Evolutionary conservation across 148 eudicot genomes (phyloP), one percentile per base, ranked within the genome.

Genomic region (Oxyria digyna): DNA sequence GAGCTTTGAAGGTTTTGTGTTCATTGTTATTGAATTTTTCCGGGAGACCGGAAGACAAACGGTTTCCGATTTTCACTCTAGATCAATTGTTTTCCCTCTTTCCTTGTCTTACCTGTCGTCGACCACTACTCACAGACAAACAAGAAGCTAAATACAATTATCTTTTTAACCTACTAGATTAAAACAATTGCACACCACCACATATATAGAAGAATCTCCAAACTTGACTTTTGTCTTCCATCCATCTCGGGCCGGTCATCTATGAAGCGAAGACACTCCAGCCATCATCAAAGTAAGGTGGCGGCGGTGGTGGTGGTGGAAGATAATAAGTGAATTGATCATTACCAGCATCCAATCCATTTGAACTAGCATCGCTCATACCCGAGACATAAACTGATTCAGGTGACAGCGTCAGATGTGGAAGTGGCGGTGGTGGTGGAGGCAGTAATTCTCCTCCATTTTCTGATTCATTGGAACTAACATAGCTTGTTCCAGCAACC

Each of bases 211-310:
- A 46, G 7, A 18, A 46, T 9, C 9, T 46, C 52, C 52, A 46
- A 46, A 8, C 6, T n/a, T 20, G 23, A 20, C 6, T 43, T 13
- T 14, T 43, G 48, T 15, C 48, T 15, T 38, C 41, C 41, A 38
- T 38, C 41, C 41, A 10, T 38, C 41, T 38, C 8, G 98, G 88
- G 71, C 84, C 89, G 11, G 88, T 91, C 97, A 20, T 10, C 69
- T 41, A 66, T 12, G 45, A 66, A 1, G 69, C 42, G 38, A 66
- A 66, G 27, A 37, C 69, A 20, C 69, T 66, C 69, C 76, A 94
- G 76, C 87, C 99, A 90, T 85, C 82, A 85, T 96, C 84, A 74
- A 26, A 71, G 31, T 67, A 78, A 52, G 81, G 82, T 35, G 78
- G 70, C 14, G 62, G 32, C 4, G 33, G 71, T n/a, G 71, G 79